Evolutionary conservation across 2,329 filamentous ascomycete species (phyloP), one percentile per base, ranked within the genome.

Genomic region (Pestalotiopsis sp.): DNA sequence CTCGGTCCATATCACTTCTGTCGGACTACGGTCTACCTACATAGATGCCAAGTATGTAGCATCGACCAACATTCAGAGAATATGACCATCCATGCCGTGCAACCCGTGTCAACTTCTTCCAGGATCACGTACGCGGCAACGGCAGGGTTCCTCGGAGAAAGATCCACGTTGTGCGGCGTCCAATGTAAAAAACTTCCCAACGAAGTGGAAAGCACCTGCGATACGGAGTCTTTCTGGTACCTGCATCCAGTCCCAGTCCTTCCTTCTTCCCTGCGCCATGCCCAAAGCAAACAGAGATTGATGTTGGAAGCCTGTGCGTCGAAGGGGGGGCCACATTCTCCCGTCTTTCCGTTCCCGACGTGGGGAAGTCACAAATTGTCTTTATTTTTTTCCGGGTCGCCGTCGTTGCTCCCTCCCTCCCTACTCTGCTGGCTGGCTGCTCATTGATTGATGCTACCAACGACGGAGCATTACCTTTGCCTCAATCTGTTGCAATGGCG

Each of bases 281-380:
- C 31, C 31, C n/a, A 62, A 62, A 62, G 38, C 25, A 36, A 62
- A 62, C n/a, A 62, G 25, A 38, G 27, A 36, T 23, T 23, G 23
- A 23, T 36, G 31, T 36, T 36, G 31, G 31, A 36, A 36, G 27
- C 27, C 31, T 36, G 23, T 62, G 59, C 59, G 36, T 39, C 14
- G 25, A 27, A 36, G 31, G 31, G 25, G 59, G 25, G 59, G 27
- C 36, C 59, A 27, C 59, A n/a, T 31, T 38, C 14, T 39, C 59
- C 31, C 25, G 27, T 20, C 31, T 36, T 36, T 17, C 59, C 31
- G 59, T 62, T 36, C 59, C 59, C 31, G 59, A 62, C 59, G 59
- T 62, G 59, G 59, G 59, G 59, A 62, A 62, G 36, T 13, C 12
- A 62, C 17, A 52, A n/a, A 52, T 52, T 52, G 45, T 52, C 45